Evolutionary conservation across 805 yeast species (phyloP), one percentile per base, ranked within the genome.

Genomic region (Yarrowia sp.): DNA sequence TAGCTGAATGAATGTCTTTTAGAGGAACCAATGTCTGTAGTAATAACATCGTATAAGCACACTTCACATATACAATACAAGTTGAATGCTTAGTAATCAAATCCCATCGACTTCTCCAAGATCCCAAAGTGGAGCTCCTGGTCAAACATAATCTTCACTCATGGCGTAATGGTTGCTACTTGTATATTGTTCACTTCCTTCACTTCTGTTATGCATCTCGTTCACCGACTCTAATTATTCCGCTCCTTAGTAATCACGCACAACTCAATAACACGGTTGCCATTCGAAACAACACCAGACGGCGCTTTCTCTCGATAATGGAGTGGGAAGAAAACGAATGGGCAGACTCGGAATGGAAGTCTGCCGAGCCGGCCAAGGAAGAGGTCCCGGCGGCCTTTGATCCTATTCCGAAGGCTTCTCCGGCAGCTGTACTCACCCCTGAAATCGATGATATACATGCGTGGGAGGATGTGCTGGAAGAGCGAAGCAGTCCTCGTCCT

Each of bases 311-410:
- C 55, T 50, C 38, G 50, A 33, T 10, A 33, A 58, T 58, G 64
- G 36, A 33, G 13, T 34, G 46, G 64, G 64, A 58, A 58, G 64
- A 19, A 33, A 58, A 58, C 64, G 64, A 42, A 43, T 58, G 64
- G 64, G 64, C 64, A 13, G 64, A 43, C 24, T 30, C 64, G 30
- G 64, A 58, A 15, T 58, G 64, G 64, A 30, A 15, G 39, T 24
- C 46, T 9, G 47, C 63, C n/a, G 47, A 40, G 38, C 20, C 38
- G n/a, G 38, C 10, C 30, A 14, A 40, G 47, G 46, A 42, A n/a
- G 47, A 40, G 3, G 30, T n/a, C 9, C 8, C 30, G n/a, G 9
- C 33, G 4, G 46, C 34, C 8, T 39, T 55, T 12, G 38, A 55
- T 20, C 38, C 34, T 20, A 36, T 55, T 6, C 44, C 46, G 7